Conservation (phyloP, 2,329 filamentous ascomycete species). For the Pseudogymnoascus sp. region DNA sequence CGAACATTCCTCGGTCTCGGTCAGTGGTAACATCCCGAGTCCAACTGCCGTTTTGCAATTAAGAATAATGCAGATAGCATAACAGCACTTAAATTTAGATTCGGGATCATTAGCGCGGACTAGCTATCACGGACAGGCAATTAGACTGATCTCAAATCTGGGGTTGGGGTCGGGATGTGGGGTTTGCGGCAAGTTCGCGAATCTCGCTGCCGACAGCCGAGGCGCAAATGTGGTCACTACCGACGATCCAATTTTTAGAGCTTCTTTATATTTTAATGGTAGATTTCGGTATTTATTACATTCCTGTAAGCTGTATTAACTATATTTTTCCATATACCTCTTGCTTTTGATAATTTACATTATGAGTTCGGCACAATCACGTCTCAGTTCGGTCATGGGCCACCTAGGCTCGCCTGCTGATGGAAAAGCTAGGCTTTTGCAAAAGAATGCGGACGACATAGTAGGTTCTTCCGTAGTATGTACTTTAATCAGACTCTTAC, state of each 20-base stretch:
- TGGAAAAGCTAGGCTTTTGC: constrained; percentile 46
- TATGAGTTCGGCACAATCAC: constrained; percentile 19
- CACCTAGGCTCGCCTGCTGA: constrained; percentile 36
- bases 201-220: neutral
- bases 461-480: constrained; percentile 31
- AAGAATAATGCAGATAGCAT: neutral
- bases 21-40: neutral
- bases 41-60: neutral
- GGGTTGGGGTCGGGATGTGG: neutral
- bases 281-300: neutral
- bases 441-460: constrained; percentile 87
- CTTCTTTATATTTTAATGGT: neutral
- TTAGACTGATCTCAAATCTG: neutral
- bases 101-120: neutral
- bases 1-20: neutral
- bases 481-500: constrained; percentile 42
- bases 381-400: constrained; percentile 30
- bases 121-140: neutral
- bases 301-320: neutral
- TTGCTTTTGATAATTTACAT: constrained; percentile 5
- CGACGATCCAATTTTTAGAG: neutral
- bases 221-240: neutral
- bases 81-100: neutral
- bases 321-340: neutral
- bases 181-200: neutral